These are phyloP conservation scores for Lycium barbarum DNA, from an alignment of 257 asterid genomes.

Conservation along the genomic window DNA sequence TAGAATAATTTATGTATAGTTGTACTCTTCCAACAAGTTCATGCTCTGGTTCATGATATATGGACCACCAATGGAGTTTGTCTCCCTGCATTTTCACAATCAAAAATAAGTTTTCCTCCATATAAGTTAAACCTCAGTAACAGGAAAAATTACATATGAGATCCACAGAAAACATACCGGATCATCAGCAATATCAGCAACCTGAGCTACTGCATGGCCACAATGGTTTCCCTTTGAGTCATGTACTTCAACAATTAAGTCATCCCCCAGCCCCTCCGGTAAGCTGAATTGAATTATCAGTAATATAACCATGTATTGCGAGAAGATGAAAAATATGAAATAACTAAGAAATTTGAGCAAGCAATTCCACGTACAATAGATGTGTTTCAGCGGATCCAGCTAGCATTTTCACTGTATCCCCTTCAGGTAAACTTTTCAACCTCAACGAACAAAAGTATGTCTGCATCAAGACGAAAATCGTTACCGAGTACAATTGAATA, in stretches of 20 bases:
- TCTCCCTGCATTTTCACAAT: constrained; percentile 67
- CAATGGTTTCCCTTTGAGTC: constrained; percentile 82
- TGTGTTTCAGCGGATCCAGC: constrained; percentile 97
- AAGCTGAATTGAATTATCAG: constrained; percentile 54
- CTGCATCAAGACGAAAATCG: constrained; percentile 44
- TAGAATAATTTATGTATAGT: constrained; percentile 68
- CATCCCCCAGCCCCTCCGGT: constrained; percentile 94
- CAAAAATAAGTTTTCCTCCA: constrained; percentile 27
- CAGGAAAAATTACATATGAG: constrained; percentile 25
- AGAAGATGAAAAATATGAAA: constrained; percentile 25
- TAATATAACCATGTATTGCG: constrained; percentile 27
- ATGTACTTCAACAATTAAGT: constrained; percentile 73
- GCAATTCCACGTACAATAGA: constrained; percentile 70
- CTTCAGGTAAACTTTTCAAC: constrained; percentile 81
- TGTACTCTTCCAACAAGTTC: constrained; percentile 92
- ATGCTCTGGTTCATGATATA: constrained; percentile 88
- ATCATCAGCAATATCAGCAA: constrained; percentile 91
- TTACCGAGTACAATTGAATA: not conserved
- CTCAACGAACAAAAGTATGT: constrained; percentile 79
- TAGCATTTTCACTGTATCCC: constrained; percentile 82
- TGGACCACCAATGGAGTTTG: constrained; percentile 79
- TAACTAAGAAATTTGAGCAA: constrained; percentile 15
- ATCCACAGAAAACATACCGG: constrained; percentile 62
- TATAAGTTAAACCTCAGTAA: not conserved
- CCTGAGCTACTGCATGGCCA: constrained; percentile 84